Evolutionary conservation across 169 alveolate species (phyloP).

Genomic region (Plasmodium billcollinsi): DNA sequence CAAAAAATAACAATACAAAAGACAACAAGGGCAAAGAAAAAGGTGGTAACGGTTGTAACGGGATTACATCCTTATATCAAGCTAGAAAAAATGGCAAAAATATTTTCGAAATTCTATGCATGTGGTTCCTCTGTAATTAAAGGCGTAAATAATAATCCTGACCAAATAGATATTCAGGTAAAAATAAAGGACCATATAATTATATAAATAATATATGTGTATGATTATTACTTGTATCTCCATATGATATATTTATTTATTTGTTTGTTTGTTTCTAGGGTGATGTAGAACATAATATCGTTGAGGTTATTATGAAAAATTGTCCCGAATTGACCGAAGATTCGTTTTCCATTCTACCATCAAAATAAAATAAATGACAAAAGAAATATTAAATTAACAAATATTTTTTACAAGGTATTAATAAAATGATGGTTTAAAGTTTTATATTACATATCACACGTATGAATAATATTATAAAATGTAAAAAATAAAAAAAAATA

Average conservation of each 20-base stretch:
- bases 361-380: constrained; percentile 56
- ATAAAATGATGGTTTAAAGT: no score
- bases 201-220: background rate
- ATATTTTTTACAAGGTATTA: no score
- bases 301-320: constrained; percentile 80
- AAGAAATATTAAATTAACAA: no score
- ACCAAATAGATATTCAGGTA: constrained; percentile 86
- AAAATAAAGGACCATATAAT: background rate
- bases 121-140: constrained; percentile 92
- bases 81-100: constrained; percentile 89
- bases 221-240: background rate
- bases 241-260: constrained; percentile 1
- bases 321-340: constrained; percentile 85
- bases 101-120: constrained; percentile 89
- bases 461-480: background rate
- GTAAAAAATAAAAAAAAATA: background rate
- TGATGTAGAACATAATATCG: constrained; percentile 84
- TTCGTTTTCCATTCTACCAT: constrained; percentile 77
- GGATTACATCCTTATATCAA: constrained; percentile 90
- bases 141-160: constrained; percentile 87
- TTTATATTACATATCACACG: background rate
- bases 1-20: constrained; percentile 85
- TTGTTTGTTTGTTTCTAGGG: constrained; percentile 75
- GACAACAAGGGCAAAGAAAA: constrained; percentile 87
- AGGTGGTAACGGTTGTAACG: constrained; percentile 88